Evolutionary conservation across 495 filamentous ascomycete species (phyloP).

Genomic region (Neurospora pannonica): DNA sequence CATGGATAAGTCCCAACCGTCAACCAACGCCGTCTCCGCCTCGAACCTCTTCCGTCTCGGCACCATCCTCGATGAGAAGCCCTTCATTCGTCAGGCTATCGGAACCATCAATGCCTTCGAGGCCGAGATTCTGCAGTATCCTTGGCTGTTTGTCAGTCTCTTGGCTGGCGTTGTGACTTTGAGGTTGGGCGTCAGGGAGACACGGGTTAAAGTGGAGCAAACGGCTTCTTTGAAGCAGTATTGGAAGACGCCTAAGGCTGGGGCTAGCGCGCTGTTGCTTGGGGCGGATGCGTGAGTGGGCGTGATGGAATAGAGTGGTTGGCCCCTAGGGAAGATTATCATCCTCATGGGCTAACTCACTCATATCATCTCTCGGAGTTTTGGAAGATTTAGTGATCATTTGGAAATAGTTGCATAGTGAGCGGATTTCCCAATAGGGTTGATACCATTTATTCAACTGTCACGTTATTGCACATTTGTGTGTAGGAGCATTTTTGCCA

Average conservation of each 20-base stretch:
- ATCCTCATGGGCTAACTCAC: no score
- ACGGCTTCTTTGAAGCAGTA: background rate
- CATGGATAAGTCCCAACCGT: slow-evolving; percentile 84
- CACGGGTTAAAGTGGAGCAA: background rate
- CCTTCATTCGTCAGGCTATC: slow-evolving; percentile 54
- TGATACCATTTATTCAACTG: background rate
- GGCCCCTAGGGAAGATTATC: no score
- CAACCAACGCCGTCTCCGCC: slow-evolving; percentile 75
- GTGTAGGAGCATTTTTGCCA: no score
- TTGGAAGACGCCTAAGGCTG: background rate
- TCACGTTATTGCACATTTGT: background rate
- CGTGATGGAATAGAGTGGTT: background rate
- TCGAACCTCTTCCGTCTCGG: slow-evolving; percentile 75
- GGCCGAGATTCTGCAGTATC: slow-evolving; percentile 83
- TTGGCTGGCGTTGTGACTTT: slow-evolving; percentile 63
- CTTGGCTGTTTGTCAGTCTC: slow-evolving; percentile 75
- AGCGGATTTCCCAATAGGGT: background rate
- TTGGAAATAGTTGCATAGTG: background rate
- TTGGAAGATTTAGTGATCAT: background rate
- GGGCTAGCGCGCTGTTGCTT: background rate
- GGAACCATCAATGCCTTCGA: slow-evolving; percentile 78
- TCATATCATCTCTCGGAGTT: no score
- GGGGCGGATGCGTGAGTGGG: background rate
- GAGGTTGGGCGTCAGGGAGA: slow-evolving; percentile 39
- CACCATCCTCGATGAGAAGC: slow-evolving; percentile 55